Evolutionary conservation across 768 basidiomycete genomes (phyloP).

Genomic region (Pleurotus tuoliensis): DNA sequence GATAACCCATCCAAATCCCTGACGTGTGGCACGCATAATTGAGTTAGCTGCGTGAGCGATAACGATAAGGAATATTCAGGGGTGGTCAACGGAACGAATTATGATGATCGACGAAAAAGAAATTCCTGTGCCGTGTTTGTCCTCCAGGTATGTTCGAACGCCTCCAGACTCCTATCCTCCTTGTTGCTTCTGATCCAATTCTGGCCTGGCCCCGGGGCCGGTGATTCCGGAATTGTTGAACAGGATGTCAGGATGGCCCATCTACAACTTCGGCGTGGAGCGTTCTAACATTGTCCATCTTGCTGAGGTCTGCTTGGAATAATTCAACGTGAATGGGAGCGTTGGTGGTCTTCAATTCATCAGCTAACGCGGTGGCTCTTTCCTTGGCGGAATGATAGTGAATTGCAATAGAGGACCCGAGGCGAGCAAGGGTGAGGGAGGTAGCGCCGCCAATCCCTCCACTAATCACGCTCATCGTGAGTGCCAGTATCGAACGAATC

Average conservation of each 20-base stretch:
- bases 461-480: conserved; percentile 18
- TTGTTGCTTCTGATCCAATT: conserved; percentile 44
- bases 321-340: conserved; percentile 30
- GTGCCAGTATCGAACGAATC: too few relatives aligned
- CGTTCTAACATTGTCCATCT: conserved; percentile 39
- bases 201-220: conserved; percentile 23
- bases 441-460: conserved; percentile 54
- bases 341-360: conserved; percentile 26
- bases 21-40: conserved; percentile 42
- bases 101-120: conserved; percentile 28
- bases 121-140: conserved; percentile 34
- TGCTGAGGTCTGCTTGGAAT: conserved; percentile 45
- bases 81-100: too few relatives aligned
- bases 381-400: conserved; percentile 40
- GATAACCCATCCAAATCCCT: conserved; percentile 46
- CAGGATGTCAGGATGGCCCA: conserved; percentile 48
- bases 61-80: too few relatives aligned
- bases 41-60: conserved; percentile 36
- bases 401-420: conserved; percentile 44
- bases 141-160: conserved; percentile 42
- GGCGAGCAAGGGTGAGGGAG: conserved; percentile 39
- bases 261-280: conserved; percentile 41
- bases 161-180: conserved; percentile 36
- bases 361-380: conserved; percentile 35
- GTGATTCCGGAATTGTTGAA: conserved; percentile 49